A percentile compares a stretch with the other conserved stretches of the same genome.
These are phyloP conservation scores for Paecilomyces dactylethromorphus DNA, from an alignment of 2,329 filamentous ascomycete genomes.

Conservation along the genomic window DNA sequence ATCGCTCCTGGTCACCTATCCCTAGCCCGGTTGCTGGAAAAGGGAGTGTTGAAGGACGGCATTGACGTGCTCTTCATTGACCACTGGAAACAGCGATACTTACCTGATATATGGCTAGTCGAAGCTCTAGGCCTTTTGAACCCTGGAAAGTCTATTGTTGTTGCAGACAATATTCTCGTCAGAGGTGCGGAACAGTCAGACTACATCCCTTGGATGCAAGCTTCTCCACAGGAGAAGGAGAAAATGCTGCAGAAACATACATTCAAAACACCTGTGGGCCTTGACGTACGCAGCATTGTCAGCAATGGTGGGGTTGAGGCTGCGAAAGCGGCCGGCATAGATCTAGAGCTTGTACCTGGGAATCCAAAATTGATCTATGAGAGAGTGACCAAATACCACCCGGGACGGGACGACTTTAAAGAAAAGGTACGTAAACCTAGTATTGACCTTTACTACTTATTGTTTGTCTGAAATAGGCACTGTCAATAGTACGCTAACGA, in stretches of 20 bases:
- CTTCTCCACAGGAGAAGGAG: background rate
- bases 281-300: background rate
- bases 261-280: background rate
- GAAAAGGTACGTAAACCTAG: background rate
- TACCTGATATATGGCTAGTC: constrained; percentile 67
- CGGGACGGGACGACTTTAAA: background rate
- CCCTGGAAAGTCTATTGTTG: constrained; percentile 43
- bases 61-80: constrained; percentile 72
- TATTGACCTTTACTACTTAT: background rate
- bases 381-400: background rate
- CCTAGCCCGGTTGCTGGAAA: constrained; percentile 52
- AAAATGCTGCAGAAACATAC: constrained; percentile 1
- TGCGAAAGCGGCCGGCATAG: background rate
- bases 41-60: constrained; percentile 47
- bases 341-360: background rate
- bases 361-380: background rate
- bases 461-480: background rate
- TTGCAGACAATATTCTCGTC: constrained; percentile 39
- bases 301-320: background rate
- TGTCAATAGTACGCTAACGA: background rate
- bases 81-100: constrained; percentile 73
- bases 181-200: constrained; percentile 24
- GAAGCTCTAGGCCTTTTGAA: constrained; percentile 61
- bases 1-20: constrained; percentile 64
- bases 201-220: constrained; percentile 4